Base-by-base conservation (phyloP, 331 rosid genomes). In the Saraca asoca region DNA sequence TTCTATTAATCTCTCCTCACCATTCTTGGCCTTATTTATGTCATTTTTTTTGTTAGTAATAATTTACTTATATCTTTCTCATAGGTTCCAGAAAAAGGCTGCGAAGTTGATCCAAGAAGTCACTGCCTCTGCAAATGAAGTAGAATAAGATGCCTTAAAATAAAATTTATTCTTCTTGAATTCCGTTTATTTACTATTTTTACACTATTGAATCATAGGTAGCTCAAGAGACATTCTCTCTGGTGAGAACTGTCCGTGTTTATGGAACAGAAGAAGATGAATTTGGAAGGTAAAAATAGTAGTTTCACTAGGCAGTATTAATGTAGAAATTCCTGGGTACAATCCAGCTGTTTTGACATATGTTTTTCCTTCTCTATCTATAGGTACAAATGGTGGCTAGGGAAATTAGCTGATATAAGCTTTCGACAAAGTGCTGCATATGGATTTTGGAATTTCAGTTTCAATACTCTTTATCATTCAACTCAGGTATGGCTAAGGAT, bases 121-220 rank as follows among this genome's bases (percentile, higher is more conserved):
- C 75, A 84, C 91, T 75, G 97, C 98, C 77, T 87, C 96, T 74
- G 93, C 97, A 62, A 93, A 93, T 68, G 90, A 93, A 71, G 98
- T 93, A 81, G 68, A 76, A 49, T 73, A 41, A 39, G 60, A 69
- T 38, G 63, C 62, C 31, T 77, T 55, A 42, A 63, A 50, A 64
- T 51, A 8, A 69, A 29, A 14, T 44, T 63, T 54, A 38, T 58
- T 64, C 39, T 70, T 48, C 16, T 58, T 24, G 50, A 50, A 51
- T 74, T 17, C 51, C 17, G 51, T 50, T 39, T 64, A 19, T 33
- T 58, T 9, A 33, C 58, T 20, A 50, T 33, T 16, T 67, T 76
- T 65, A 66, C 66, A 41, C 43, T 52, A 14, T 66, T 56, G 48
- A 34, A 53, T 66, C 59, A 58, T 79, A 88, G 97, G 98, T 93